Conservation (phyloP, 768 basidiomycete species). For the Scleroderma citrinum region DNA sequence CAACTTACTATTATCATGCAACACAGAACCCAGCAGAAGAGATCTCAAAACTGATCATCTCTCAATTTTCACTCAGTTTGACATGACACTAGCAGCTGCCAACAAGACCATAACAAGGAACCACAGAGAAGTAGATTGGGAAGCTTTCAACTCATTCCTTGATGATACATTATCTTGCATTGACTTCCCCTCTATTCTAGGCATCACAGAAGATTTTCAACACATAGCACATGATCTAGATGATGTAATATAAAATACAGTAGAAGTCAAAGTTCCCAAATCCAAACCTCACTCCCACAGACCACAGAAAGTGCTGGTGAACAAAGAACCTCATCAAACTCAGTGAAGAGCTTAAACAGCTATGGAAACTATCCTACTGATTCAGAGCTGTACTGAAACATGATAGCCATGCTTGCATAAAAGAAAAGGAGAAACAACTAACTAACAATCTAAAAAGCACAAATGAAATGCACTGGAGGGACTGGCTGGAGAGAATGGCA, state of each 20-base stretch:
- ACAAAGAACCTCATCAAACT: neutral
- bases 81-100: too few species aligned
- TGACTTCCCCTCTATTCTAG: neutral
- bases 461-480: conserved; percentile 6
- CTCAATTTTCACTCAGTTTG: too few species aligned
- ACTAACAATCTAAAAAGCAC: neutral
- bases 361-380: neutral
- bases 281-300: conserved; percentile 9
- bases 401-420: neutral
- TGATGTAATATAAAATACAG: conserved; percentile 9
- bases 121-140: too few species aligned
- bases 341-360: neutral
- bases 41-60: too few species aligned
- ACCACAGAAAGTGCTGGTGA: conserved; percentile 17
- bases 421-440: neutral
- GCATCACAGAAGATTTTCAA: conserved; percentile 7
- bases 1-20: too few species aligned
- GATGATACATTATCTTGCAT: too few species aligned
- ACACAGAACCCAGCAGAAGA: too few species aligned
- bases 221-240: conserved; percentile 1
- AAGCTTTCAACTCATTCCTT: too few species aligned
- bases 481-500: conserved; percentile 5
- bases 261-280: conserved; percentile 6
- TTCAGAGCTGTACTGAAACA: neutral
- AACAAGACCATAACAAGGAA: too few species aligned